Percentiles rank a stretch among this genome's conserved stretches.
phyloP scores from a whole-genome alignment of 768 basidiomycete genomes.

The Tricholoma furcatifolium region DNA sequence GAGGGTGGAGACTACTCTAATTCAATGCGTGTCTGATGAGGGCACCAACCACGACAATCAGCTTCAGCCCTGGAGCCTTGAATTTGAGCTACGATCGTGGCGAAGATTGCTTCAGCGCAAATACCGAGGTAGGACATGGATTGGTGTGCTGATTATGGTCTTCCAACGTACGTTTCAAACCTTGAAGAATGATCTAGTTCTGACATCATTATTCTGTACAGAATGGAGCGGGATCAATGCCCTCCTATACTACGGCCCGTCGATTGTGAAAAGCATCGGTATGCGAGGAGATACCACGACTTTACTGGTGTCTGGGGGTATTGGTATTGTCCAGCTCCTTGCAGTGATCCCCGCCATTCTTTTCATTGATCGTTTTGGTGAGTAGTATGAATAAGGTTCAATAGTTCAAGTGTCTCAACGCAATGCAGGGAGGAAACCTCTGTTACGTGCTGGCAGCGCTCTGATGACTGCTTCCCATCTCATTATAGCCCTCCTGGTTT shows the following conservation, averaged over 20 bases:
- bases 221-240: conserved; percentile 91
- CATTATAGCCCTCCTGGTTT: conserved; percentile 61
- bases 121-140: conserved; percentile 60
- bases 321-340: conserved; percentile 76
- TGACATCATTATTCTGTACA: conserved; percentile 24
- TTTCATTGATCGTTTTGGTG: conserved; percentile 66
- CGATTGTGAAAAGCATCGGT: conserved; percentile 63
- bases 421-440: conserved; percentile 56
- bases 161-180: conserved; percentile 66
- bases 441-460: conserved; percentile 63
- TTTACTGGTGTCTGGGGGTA: conserved; percentile 72
- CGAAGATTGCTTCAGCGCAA: conserved; percentile 49
- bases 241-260: conserved; percentile 79
- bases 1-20: conserved; percentile 60
- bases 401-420: not conserved
- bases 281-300: conserved; percentile 56
- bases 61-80: conserved; percentile 17
- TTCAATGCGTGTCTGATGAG: conserved; percentile 33
- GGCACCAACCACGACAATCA: conserved; percentile 12
- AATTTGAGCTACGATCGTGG: conserved; percentile 49
- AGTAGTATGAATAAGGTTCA: conserved; percentile 10
- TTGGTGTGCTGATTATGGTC: conserved; percentile 76
- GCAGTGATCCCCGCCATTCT: conserved; percentile 74
- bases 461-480: conserved; percentile 68
- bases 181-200: not conserved